Base-by-base conservation (phyloP, 148 eudicot species). In the Arctostaphylos glauca region DNA sequence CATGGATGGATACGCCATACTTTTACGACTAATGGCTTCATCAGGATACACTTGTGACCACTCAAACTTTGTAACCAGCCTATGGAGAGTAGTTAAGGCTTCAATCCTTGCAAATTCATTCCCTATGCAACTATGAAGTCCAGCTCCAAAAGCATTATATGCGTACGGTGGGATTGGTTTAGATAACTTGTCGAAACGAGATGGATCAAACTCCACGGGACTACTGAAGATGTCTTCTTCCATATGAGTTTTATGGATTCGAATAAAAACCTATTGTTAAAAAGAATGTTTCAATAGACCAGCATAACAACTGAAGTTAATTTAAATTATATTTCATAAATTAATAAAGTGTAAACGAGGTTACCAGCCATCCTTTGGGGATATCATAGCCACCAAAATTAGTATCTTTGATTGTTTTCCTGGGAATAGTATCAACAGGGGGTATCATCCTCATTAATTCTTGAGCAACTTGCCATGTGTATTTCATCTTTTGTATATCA, bases 341-440 rank as follows among this genome's bases (percentile, higher is more conserved):
- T 7, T 38, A 41, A 38, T 12, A 18, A 72, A 5, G 16, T 44
- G 13, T 2, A 67, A 25, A n/a, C 38, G 21, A 21, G 56, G 46
- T 21, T 77, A 83, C 85, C 85, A 66, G 81, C 85, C 85, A 83
- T 77, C 85, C 81, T 64, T 83, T 83, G 2, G 85, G 85, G 21
- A 83, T 83, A 16, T 77, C 76, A 44, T 49, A 83, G 50, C 85
- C 85, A 55, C 43, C 81, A 77, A 77, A 83, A 49, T 25, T 77
- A 52, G 76, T 67, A 23, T 83, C 85, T 53, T 67, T 83, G 5
- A 76, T 2, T 38, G 76, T 77, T 62, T 67, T 66, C 38, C 85
- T 68, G 67, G 67, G 67, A 64, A 14, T 54, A 13, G 81, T 81
- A 23, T 53, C 48, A 25, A 83, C 67, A 21, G 85, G 85, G 1